phyloP scores from a whole-genome alignment of 2,329 filamentous ascomycete species.

The Sporothrix mexicana region DNA sequence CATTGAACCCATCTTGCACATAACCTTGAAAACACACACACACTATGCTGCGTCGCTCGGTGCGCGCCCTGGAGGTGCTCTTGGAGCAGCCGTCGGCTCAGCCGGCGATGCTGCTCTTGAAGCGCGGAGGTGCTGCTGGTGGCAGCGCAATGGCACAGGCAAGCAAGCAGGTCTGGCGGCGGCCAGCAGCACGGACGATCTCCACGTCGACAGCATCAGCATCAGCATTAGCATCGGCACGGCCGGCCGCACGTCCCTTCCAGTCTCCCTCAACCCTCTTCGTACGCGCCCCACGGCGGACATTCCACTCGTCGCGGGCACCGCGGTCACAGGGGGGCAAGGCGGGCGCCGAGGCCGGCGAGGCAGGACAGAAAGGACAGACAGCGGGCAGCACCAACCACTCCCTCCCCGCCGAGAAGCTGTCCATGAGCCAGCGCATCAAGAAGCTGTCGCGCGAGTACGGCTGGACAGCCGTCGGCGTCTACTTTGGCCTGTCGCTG shows the following conservation, averaged over 20 bases:
- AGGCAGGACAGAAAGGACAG: no score
- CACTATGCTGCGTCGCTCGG: constrained; percentile 28
- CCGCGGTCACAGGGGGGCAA: constrained; percentile 39
- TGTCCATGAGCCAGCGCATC: constrained; percentile 71
- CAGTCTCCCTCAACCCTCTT: neutral
- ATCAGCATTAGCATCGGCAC: neutral
- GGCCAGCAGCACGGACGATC: constrained; percentile 1
- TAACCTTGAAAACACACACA: neutral
- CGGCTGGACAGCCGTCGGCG: constrained; percentile 90
- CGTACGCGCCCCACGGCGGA: constrained; percentile 37
- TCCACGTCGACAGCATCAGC: neutral
- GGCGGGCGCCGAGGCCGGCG: neutral
- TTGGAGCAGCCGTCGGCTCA: constrained; percentile 22
- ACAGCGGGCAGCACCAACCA: no score
- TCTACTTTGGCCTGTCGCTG: constrained; percentile 82
- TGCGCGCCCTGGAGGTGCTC: constrained; percentile 31
- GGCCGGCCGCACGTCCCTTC: neutral
- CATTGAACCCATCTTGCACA: no score
- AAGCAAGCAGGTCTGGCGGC: neutral
- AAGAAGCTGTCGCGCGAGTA: constrained; percentile 90
- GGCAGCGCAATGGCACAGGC: neutral
- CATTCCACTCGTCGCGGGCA: constrained; percentile 42
- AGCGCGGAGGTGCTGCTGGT: constrained; percentile 3
- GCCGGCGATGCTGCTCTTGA: constrained; percentile 21
- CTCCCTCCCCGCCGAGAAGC: constrained; percentile 41